Evolutionary conservation across 2,329 filamentous ascomycete genomes (phyloP).

Genomic region (Onygenales sp.): DNA sequence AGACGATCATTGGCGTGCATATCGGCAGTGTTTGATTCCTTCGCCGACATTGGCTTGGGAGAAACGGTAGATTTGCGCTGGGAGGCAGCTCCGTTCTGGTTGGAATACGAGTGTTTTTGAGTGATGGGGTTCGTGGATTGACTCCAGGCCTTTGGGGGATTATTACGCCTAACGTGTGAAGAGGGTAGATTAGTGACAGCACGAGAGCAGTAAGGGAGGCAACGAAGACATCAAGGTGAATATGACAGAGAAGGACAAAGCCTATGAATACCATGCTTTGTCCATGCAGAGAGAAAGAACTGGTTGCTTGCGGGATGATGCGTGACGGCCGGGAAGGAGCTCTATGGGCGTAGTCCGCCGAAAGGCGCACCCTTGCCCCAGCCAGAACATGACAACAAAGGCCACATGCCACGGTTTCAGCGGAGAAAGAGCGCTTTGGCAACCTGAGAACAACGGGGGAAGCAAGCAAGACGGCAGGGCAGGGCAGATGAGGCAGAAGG

Average conservation of each 20-base stretch:
- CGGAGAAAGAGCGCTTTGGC: neutral
- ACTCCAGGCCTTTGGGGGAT: slow-evolving; percentile 51
- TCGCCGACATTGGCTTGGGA: slow-evolving; percentile 29
- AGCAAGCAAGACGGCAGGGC: slow-evolving; percentile 1
- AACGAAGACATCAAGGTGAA: neutral
- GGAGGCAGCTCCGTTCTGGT: slow-evolving; percentile 46
- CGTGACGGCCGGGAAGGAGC: neutral
- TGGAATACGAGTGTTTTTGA: slow-evolving; percentile 41
- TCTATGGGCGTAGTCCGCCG: neutral
- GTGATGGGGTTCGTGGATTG: slow-evolving; percentile 53
- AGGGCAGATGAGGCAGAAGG: neutral
- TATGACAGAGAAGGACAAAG: neutral
- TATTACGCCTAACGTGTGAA: slow-evolving; percentile 37
- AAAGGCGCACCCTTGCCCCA: neutral
- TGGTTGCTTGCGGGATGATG: neutral
- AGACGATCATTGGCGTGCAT: slow-evolving; percentile 53
- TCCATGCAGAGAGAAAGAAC: neutral
- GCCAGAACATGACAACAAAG: neutral
- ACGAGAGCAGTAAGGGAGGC: neutral
- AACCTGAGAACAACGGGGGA: slow-evolving; percentile 3
- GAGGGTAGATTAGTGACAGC: neutral
- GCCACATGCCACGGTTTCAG: neutral
- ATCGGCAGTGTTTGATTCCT: slow-evolving; percentile 45
- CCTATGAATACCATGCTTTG: neutral
- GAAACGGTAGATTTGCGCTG: slow-evolving; percentile 32